These are phyloP conservation scores for Casuarina equisetifolia DNA, from an alignment of 306 rosid genomes.

Conservation along the genomic window DNA sequence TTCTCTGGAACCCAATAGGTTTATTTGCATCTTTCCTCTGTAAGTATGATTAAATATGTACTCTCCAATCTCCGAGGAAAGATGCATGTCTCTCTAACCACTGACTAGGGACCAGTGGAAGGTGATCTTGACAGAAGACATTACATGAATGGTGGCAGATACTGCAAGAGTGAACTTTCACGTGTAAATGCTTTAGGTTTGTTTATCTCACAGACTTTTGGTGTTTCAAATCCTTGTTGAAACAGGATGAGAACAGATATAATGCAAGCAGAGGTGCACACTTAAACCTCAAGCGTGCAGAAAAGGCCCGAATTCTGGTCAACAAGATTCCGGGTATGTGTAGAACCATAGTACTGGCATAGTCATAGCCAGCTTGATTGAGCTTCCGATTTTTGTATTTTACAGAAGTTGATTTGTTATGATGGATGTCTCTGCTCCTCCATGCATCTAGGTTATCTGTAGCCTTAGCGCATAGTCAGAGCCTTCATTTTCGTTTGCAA, in stretches of 20 bases:
- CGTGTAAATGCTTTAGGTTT: neutral
- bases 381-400: neutral
- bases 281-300: conserved; percentile 96
- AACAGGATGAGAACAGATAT: conserved; percentile 99
- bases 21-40: neutral
- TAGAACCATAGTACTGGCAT: conserved; percentile 16
- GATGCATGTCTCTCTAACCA: neutral
- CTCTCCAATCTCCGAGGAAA: neutral
- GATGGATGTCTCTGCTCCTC: conserved; percentile 3
- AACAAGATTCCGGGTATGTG: conserved; percentile 87
- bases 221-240: conserved; percentile 26
- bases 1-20: neutral
- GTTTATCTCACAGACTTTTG: neutral
- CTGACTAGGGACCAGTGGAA: neutral
- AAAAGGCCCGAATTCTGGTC: conserved; percentile 92
- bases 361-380: neutral
- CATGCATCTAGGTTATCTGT: neutral
- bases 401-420: neutral
- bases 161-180: neutral
- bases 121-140: neutral
- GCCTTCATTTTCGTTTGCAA: neutral
- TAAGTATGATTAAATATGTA: neutral
- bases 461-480: neutral
- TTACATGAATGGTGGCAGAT: neutral
- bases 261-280: conserved; percentile 99